Percentiles rank a stretch among this genome's conserved stretches.
Conservation (phyloP, 129 eudicot species). For the Heracleum sosnowskyi region DNA sequence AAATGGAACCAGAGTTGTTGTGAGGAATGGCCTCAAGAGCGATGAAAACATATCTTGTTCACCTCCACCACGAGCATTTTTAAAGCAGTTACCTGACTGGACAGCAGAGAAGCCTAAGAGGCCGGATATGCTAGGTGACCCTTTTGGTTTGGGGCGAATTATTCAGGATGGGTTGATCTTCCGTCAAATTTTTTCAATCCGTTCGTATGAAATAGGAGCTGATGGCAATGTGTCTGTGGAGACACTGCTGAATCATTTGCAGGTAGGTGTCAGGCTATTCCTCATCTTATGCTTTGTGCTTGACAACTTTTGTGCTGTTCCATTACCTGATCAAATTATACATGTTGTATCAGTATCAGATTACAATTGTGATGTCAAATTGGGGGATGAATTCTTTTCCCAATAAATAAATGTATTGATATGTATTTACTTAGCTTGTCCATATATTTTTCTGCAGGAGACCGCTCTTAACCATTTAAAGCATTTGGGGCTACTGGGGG, state of each 20-base stretch:
- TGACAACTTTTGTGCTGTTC: neutral
- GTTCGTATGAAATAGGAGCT: constrained; percentile 89
- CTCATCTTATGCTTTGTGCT: neutral
- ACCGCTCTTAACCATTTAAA: constrained; percentile 91
- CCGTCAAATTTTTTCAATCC: constrained; percentile 73
- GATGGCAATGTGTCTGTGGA: constrained; percentile 83
- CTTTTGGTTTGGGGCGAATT: constrained; percentile 75
- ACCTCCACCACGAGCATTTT: constrained; percentile 73
- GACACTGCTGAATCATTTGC: constrained; percentile 89
- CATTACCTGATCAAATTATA: neutral
- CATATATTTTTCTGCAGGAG: constrained; percentile 46
- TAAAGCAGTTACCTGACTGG: constrained; percentile 81
- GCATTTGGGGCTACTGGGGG: constrained; percentile 63
- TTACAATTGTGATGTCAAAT: no score
- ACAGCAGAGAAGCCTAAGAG: constrained; percentile 95
- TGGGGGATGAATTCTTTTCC: neutral
- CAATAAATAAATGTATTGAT: neutral
- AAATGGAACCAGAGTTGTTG: constrained; percentile 61
- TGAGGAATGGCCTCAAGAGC: constrained; percentile 48
- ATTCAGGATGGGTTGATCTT: constrained; percentile 74
- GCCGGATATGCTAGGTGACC: constrained; percentile 61
- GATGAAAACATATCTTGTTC: constrained; percentile 43
- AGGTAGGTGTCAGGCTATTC: constrained; percentile 34
- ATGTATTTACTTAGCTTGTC: neutral
- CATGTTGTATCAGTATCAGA: no score